Evolutionary conservation across 768 basidiomycete genomes (phyloP), one percentile per base, ranked within the genome.

Genomic region (Boletus rex-veris): DNA sequence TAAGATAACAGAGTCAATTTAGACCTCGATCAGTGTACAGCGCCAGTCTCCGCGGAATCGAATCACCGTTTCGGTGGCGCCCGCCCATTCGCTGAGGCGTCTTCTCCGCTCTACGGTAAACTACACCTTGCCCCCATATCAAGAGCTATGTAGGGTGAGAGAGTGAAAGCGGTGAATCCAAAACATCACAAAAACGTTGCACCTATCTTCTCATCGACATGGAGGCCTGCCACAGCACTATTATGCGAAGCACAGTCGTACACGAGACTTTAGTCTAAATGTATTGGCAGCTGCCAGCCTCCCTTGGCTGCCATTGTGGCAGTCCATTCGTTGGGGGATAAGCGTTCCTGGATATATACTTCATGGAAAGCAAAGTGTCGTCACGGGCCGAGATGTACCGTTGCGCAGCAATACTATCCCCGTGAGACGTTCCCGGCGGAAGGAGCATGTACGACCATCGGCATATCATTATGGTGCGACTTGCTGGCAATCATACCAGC

Each of bases 1-100:
- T 67, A 67, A 65, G 65, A 67, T 67, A 64, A 46, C 51, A 50
- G 28, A 48, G 52, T 58, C 55, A 40, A 41, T 36, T 48, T 53
- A 48, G 37, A 30, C 50, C 45, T 58, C 45, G 56, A 67, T 55
- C 62, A 36, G 14, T 33, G 31, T 21, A 28, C 7, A 28, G 26
- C 36, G 18, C 52, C 43, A 14, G 19, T 45, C 40, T 64, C 65
- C 65, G 66, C 66, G 66, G 66, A 57, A 55, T 57, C 52, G 21
- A 53, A 50, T 36, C 48, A 44, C 12, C 5, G 24, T 16, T 51
- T 30, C 21, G 30, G 38, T 46, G 52, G 45, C 52, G 11, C 18
- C n/a, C 35, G 19, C 19, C 24, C 45, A 41, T 55, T 42, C 44
- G 35, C 40, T 50, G 26, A 49, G 12, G 47, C 33, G 19, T 28